phyloP scores from a whole-genome alignment of 225 moss, liverwort and hornwort genomes.

The Climacium dendroides region DNA sequence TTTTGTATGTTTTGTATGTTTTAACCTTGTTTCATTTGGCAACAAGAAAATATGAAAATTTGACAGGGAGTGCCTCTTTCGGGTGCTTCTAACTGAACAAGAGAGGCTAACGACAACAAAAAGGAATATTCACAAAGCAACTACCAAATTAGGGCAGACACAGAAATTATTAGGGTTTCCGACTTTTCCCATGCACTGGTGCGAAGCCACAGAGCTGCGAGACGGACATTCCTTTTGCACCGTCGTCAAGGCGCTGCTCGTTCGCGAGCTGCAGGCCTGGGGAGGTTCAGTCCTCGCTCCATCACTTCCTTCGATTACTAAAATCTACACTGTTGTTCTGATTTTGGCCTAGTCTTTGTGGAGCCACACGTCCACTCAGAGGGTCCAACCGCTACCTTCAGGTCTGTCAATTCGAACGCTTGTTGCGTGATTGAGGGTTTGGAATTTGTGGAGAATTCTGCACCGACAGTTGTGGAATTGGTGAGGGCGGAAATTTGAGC shows the following conservation, averaged over 20 bases:
- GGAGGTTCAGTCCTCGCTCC: neutral
- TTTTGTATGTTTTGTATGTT: neutral
- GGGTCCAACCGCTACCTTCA: neutral
- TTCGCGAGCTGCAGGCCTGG: neutral
- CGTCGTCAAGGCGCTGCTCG: conserved; percentile 16
- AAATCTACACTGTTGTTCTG: neutral
- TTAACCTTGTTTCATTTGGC: neutral
- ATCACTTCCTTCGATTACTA: neutral
- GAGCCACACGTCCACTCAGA: neutral
- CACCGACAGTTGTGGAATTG: too few species aligned
- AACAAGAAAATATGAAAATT: neutral
- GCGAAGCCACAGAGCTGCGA: neutral
- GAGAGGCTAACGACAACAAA: neutral
- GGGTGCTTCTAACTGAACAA: neutral
- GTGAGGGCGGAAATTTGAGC: neutral
- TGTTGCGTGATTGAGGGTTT: neutral
- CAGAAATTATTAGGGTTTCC: neutral
- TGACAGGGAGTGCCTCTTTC: neutral
- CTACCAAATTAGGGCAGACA: neutral
- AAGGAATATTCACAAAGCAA: neutral
- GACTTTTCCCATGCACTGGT: neutral
- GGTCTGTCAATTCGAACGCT: neutral
- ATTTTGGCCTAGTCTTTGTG: neutral
- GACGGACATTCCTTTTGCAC: neutral
- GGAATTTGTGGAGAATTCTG: neutral